Base-by-base conservation (phyloP, 2,329 filamentous ascomycete genomes). In the Fusarium sp. region DNA sequence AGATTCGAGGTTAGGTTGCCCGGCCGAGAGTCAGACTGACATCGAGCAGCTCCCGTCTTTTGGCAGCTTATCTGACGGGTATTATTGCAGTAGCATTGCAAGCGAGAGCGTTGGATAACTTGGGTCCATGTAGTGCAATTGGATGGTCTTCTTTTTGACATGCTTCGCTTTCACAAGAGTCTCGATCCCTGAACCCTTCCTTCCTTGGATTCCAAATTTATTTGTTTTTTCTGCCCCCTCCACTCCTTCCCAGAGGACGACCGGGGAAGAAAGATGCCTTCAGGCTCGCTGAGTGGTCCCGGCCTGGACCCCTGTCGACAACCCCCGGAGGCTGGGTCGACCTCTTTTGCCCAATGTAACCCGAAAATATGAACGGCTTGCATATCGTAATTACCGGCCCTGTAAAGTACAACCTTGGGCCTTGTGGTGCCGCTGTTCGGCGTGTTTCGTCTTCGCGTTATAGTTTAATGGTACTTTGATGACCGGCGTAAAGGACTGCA, bases 371-470 rank as follows among this genome's bases (percentile, higher is more conserved):
- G 64, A 67, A 73, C 69, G 64, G 64, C 74, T 58, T 78, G 76
- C 76, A 76, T 76, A 78, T 78, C 76, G 75, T 63, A 78, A 78
- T 78, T 78, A 78, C 68, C 64, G 70, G 59, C 71, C 56, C 67
- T 64, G 51, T 38, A 49, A 56, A 46, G 36, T 42, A 46, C 61
- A 62, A 40, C 40, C 40, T 46, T n/a, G 33, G 24, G 40, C 60
- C 60, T 33, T 62, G 59, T 55, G 51, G 36, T 56, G 61, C 27
- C 29, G 42, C 59, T 53, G 22, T n/a, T 38, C 53, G 56, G 62
- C 58, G 29, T 49, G 56, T 29, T 62, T 64, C 57, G 58, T 49
- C 61, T 31, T 57, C 16, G 51, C 31, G 17, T 24, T 27, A 31
- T 57, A 58, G 46, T 24, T 31, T 27, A 20, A n/a, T 46, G 33